Percentiles rank a stretch among this genome's conserved stretches.
phyloP scores from a whole-genome alignment of 2,329 filamentous ascomycete genomes.

The Cercospora sesami region DNA sequence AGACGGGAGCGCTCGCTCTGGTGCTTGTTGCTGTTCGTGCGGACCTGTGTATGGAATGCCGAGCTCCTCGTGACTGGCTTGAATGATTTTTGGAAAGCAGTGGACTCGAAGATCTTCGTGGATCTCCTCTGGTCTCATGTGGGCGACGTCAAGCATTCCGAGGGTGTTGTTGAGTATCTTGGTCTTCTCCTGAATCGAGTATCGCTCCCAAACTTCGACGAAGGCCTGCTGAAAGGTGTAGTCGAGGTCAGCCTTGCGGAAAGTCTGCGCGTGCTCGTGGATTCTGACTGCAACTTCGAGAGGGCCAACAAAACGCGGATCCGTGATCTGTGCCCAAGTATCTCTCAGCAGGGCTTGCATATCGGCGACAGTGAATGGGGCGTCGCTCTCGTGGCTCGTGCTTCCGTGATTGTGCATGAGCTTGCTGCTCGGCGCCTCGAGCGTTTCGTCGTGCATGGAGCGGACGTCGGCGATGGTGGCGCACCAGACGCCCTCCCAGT shows the following conservation, averaged over 20 bases:
- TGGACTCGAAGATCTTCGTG: neutral
- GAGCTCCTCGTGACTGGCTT: neutral
- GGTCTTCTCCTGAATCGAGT: neutral
- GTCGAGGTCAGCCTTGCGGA: slow-evolving; percentile 1
- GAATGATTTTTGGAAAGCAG: neutral
- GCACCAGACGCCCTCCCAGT: slow-evolving; percentile 5
- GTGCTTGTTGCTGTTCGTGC: neutral
- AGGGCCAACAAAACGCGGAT: neutral
- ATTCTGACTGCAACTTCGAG: neutral
- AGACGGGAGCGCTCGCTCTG: neutral
- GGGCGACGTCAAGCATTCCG: slow-evolving; percentile 1
- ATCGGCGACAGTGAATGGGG: neutral
- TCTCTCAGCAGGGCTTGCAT: neutral
- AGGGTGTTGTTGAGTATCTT: neutral
- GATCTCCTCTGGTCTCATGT: neutral
- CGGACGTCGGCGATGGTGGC: neutral
- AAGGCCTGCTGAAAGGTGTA: neutral
- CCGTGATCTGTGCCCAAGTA: neutral
- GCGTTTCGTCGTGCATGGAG: neutral
- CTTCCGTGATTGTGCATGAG: neutral
- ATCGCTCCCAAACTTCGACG: neutral
- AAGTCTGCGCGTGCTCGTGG: neutral
- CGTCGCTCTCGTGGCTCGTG: neutral
- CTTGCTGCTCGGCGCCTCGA: neutral
- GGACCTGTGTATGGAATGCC: neutral